These are phyloP conservation scores for Candida taoyuanica DNA, from an alignment of 805 yeast species.

Conservation along the genomic window DNA sequence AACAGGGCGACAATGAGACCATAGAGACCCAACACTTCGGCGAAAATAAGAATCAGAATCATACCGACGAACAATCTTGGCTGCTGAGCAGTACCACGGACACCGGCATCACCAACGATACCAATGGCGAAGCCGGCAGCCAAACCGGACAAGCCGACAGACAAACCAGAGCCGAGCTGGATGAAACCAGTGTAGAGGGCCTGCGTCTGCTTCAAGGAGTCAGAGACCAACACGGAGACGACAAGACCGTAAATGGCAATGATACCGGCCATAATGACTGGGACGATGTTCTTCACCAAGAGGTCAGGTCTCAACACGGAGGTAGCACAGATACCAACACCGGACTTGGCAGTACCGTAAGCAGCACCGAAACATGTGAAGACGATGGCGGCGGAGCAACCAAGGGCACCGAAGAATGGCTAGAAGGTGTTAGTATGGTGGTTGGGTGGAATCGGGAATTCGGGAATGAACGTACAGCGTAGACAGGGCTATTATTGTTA, in stretches of 20 bases:
- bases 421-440: conserved; percentile 7
- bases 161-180: conserved; percentile 96
- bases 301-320: conserved; percentile 97
- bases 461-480: conserved; percentile 59
- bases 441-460: not conserved
- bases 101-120: conserved; percentile 99
- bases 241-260: conserved; percentile 98
- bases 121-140: conserved; percentile 99
- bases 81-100: conserved; percentile 96
- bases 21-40: conserved; percentile 97
- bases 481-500: conserved; percentile 49
- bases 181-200: conserved; percentile 96
- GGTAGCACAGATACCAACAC: conserved; percentile 99
- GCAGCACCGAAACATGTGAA: conserved; percentile 99
- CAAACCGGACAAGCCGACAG: conserved; percentile 94
- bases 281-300: conserved; percentile 88
- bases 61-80: conserved; percentile 98
- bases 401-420: conserved; percentile 98
- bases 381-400: conserved; percentile 98
- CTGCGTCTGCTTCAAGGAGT: conserved; percentile 82
- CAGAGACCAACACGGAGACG: conserved; percentile 91
- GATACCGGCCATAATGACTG: conserved; percentile 99
- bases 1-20: conserved; percentile 97
- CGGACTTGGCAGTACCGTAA: conserved; percentile 98
- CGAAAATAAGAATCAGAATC: conserved; percentile 97